phyloP scores from a whole-genome alignment of 2,329 filamentous ascomycete species.

The Whalleya microplaca region DNA sequence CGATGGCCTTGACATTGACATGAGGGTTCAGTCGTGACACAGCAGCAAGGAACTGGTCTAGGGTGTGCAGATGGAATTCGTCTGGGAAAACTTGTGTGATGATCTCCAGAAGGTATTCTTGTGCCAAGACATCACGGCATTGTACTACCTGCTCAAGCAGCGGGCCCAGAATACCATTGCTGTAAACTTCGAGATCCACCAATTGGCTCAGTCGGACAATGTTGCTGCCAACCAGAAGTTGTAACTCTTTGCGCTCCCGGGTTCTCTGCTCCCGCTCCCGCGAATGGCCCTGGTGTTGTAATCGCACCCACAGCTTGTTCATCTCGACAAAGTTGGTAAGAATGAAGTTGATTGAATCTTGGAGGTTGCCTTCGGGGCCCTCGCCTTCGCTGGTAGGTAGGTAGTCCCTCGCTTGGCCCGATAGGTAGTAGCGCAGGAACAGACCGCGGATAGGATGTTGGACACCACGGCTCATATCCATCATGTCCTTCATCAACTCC shows the following conservation, averaged over 20 bases:
- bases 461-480: constrained; percentile 99
- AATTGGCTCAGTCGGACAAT: constrained; percentile 92
- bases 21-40: constrained; percentile 93
- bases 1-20: constrained; percentile 96
- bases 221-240: constrained; percentile 94
- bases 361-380: constrained; percentile 91
- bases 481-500: constrained; percentile 99
- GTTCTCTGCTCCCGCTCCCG: constrained; percentile 91
- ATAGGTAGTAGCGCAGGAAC: constrained; percentile 94
- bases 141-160: constrained; percentile 96
- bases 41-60: constrained; percentile 92
- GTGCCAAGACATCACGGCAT: constrained; percentile 92
- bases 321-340: constrained; percentile 99
- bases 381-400: constrained; percentile 82
- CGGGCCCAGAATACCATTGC: constrained; percentile 83
- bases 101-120: constrained; percentile 96
- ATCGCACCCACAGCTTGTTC: constrained; percentile 98
- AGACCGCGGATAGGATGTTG: constrained; percentile 95
- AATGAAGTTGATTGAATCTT: constrained; percentile 97
- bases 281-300: constrained; percentile 97
- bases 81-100: constrained; percentile 99
- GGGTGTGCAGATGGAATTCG: constrained; percentile 95
- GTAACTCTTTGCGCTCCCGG: constrained; percentile 91
- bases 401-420: constrained; percentile 89
- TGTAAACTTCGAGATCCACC: constrained; percentile 94